These are phyloP conservation scores for Corynascus novoguineensis DNA, from an alignment of 495 filamentous ascomycete genomes.

Conservation along the genomic window DNA sequence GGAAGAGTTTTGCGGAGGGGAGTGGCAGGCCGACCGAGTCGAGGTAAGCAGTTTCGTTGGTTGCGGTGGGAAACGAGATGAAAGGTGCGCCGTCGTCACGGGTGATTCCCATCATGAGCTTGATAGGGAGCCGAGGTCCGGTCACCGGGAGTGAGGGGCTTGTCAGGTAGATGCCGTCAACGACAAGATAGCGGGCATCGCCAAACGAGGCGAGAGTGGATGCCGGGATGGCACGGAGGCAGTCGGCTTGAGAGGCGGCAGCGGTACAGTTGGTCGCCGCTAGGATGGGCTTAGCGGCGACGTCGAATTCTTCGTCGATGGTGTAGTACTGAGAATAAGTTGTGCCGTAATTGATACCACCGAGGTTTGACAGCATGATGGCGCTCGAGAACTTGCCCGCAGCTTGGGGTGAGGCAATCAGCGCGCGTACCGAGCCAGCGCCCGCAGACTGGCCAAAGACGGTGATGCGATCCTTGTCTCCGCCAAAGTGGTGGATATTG, in stretches of 20 bases:
- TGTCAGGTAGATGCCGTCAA: slow-evolving; percentile 44
- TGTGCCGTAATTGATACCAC: slow-evolving; percentile 41
- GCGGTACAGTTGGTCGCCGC: slow-evolving; percentile 37
- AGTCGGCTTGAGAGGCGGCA: slow-evolving; percentile 41
- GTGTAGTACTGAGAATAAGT: slow-evolving; percentile 46
- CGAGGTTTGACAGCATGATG: slow-evolving; percentile 47
- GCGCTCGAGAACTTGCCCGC: slow-evolving; percentile 46
- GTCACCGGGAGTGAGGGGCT: slow-evolving; percentile 30
- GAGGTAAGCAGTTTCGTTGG: slow-evolving; percentile 34
- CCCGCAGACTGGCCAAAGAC: slow-evolving; percentile 53
- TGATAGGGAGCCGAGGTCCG: slow-evolving; percentile 27
- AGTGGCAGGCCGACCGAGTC: slow-evolving; percentile 35
- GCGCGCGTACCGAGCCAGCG: slow-evolving; percentile 46
- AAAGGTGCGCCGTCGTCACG: slow-evolving; percentile 48
- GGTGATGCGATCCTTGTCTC: slow-evolving; percentile 56
- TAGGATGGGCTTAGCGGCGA: slow-evolving; percentile 38
- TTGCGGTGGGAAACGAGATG: slow-evolving; percentile 36
- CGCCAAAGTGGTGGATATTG: slow-evolving; percentile 57
- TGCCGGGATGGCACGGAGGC: slow-evolving; percentile 40
- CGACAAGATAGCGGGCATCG: slow-evolving; percentile 38
- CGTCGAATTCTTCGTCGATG: slow-evolving; percentile 37
- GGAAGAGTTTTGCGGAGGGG: slow-evolving; percentile 34
- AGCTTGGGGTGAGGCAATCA: slow-evolving; percentile 49
- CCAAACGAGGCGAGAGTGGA: slow-evolving; percentile 25
- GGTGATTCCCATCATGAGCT: slow-evolving; percentile 44